Percentiles rank a stretch among this genome's conserved stretches.
Evolutionary conservation across 2,329 filamentous ascomycete species (phyloP).

Genomic region (Sporothrix mexicana): DNA sequence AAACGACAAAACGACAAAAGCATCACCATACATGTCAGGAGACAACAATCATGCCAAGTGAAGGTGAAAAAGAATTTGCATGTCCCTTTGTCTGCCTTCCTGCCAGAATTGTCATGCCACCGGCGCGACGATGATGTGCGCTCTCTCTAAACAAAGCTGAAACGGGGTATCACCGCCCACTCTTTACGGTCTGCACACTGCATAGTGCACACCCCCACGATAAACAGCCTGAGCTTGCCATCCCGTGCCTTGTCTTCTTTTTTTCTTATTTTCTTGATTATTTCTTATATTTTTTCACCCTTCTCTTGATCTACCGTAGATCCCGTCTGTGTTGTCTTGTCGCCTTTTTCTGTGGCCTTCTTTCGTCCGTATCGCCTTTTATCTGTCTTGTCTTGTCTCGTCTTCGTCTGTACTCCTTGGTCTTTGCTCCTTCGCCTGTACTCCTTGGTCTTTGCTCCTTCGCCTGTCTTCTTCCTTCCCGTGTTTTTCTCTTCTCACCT

Average conservation of each 20-base stretch:
- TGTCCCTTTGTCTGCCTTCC: neutral
- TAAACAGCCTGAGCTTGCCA: neutral
- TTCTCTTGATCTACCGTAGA: conserved; percentile 18
- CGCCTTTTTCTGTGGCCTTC: neutral
- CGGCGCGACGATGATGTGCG: neutral
- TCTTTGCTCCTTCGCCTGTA: too few species aligned
- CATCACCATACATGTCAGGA: conserved; percentile 16
- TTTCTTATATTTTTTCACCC: neutral
- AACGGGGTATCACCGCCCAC: conserved; percentile 16
- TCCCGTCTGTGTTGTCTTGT: conserved; percentile 27
- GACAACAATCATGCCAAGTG: neutral
- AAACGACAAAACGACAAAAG: neutral
- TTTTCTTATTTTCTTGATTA: neutral
- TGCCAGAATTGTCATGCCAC: neutral
- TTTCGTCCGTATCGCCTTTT: conserved; percentile 19
- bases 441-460: too few species aligned
- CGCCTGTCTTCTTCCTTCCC: conserved; percentile 7
- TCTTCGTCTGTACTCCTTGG: too few species aligned
- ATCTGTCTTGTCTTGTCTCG: too few species aligned
- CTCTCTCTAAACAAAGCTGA: conserved; percentile 19
- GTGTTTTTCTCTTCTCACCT: conserved; percentile 7
- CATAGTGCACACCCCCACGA: neutral
- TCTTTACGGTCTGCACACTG: neutral
- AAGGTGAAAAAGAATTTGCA: neutral
- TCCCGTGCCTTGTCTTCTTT: neutral